Percentiles rank a stretch among this genome's conserved stretches.
These are phyloP conservation scores for Cenchrus purpureus DNA, from an alignment of 176 grass and related monocot genomes.

Conservation along the genomic window DNA sequence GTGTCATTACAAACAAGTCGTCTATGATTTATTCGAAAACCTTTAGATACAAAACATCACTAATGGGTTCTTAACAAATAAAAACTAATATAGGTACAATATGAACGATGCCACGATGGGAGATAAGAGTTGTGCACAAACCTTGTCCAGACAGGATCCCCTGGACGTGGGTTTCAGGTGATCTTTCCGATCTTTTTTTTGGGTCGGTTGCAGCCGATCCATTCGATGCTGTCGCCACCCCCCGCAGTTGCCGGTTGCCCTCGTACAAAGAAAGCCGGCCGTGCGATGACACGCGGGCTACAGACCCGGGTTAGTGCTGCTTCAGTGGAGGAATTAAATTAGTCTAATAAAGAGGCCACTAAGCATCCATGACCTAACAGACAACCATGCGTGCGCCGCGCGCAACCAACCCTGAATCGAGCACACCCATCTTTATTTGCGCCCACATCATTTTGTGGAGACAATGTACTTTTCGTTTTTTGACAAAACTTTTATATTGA, in stretches of 20 bases:
- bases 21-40: too few species aligned
- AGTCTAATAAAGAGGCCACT: neutral
- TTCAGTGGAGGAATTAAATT: conserved; percentile 15
- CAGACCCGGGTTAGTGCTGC: neutral
- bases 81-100: neutral
- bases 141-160: neutral
- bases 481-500: too few species aligned
- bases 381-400: neutral
- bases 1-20: neutral
- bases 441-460: neutral
- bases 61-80: neutral
- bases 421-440: neutral
- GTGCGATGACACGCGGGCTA: neutral
- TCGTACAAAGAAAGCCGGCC: neutral
- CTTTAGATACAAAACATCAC: too few species aligned
- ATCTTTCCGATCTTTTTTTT: neutral
- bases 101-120: neutral
- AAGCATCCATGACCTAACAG: neutral
- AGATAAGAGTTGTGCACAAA: neutral
- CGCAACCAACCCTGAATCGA: neutral
- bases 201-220: neutral
- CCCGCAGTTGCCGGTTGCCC: neutral
- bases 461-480: neutral
- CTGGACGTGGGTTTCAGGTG: neutral
- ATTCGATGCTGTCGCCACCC: neutral